Conservation (phyloP, 257 asterid species). For the Fraxinus excelsior region DNA sequence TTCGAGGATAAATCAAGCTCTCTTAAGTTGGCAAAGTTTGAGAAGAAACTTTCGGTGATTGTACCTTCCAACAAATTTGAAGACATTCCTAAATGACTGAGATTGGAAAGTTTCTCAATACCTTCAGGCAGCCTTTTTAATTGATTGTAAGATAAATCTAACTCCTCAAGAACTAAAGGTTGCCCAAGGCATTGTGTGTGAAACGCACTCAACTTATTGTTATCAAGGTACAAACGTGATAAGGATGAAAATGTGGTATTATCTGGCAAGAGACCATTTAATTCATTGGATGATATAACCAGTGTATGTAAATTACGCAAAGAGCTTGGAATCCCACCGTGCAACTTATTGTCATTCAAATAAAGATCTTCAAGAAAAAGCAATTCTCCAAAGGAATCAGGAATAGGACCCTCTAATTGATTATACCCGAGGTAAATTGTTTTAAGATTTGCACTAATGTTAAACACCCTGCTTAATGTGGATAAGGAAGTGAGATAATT, state of each 20-base stretch:
- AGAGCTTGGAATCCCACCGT: constrained; percentile 34
- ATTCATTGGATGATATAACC: constrained; percentile 14
- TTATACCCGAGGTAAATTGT: constrained; percentile 21
- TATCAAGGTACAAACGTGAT: too few relatives aligned
- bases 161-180: too few relatives aligned
- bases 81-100: neutral
- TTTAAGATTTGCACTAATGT: neutral
- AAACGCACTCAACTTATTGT: neutral
- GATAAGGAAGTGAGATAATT: constrained; percentile 17
- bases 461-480: constrained; percentile 25
- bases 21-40: constrained; percentile 20
- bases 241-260: too few relatives aligned
- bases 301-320: constrained; percentile 4
- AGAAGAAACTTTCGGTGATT: constrained; percentile 22
- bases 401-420: constrained; percentile 28
- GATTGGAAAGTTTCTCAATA: too few relatives aligned
- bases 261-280: constrained; percentile 23
- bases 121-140: too few relatives aligned
- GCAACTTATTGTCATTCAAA: constrained; percentile 17
- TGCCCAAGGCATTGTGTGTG: too few relatives aligned
- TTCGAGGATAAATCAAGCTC: constrained; percentile 21
- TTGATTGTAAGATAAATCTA: too few relatives aligned
- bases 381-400: constrained; percentile 28
- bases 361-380: constrained; percentile 4
- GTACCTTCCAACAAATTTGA: constrained; percentile 27